These are phyloP conservation scores for Melastoma candidum DNA, from an alignment of 441 rosid genomes.

Conservation along the genomic window DNA sequence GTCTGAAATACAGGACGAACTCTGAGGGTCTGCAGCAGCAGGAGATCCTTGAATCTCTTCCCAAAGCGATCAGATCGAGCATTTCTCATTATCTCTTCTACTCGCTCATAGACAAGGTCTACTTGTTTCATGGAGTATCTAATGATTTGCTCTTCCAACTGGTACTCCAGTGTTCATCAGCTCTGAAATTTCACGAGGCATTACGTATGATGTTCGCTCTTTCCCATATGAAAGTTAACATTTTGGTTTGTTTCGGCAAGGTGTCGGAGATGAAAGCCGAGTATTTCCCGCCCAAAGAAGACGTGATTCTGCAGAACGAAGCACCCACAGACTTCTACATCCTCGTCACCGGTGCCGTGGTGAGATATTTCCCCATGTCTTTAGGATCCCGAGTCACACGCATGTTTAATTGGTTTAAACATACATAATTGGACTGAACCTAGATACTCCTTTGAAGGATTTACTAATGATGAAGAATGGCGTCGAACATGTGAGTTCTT, in stretches of 20 bases:
- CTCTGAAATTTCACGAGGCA: background rate
- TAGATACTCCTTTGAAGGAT: slow-evolving; percentile 8
- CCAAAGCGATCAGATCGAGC: slow-evolving; percentile 74
- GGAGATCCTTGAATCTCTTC: slow-evolving; percentile 20
- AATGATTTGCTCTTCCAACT: slow-evolving; percentile 73
- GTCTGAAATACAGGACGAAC: slow-evolving; percentile 12
- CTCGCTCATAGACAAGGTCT: slow-evolving; percentile 57
- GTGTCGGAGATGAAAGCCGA: slow-evolving; percentile 14
- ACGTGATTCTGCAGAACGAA: slow-evolving; percentile 65
- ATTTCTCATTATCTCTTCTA: slow-evolving; percentile 78
- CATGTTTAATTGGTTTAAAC: background rate
- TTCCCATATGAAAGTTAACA: too few species aligned
- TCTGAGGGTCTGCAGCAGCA: slow-evolving; percentile 41
- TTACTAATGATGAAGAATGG: slow-evolving; percentile 8
- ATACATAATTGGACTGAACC: background rate
- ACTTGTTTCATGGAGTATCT: slow-evolving; percentile 68
- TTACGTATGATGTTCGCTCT: background rate
- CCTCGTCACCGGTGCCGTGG: slow-evolving; percentile 14
- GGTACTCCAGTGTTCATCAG: slow-evolving; percentile 29
- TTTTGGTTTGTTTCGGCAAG: slow-evolving; percentile 1
- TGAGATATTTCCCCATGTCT: background rate
- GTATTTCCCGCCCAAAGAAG: slow-evolving; percentile 71
- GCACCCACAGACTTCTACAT: slow-evolving; percentile 14
- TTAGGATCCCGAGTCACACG: background rate
- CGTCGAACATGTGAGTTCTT: slow-evolving; percentile 7